These are phyloP conservation scores for Calonectria pteridis DNA, from an alignment of 2,329 filamentous ascomycete species.

Conservation along the genomic window DNA sequence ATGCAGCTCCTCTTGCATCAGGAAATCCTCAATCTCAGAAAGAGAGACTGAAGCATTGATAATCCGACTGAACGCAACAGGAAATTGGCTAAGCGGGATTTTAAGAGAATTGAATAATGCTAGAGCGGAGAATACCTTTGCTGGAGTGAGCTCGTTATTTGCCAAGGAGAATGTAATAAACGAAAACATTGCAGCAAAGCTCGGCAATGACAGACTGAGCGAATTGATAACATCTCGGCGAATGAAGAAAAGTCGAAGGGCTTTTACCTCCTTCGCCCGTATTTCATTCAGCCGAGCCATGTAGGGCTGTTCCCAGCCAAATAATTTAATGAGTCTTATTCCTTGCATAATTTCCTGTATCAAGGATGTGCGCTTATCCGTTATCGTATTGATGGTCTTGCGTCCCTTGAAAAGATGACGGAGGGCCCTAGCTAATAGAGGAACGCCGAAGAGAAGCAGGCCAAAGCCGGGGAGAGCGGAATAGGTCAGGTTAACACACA, in stretches of 20 bases:
- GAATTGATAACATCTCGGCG: slow-evolving; percentile 89
- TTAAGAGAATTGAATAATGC: slow-evolving; percentile 93
- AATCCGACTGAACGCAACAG: slow-evolving; percentile 87
- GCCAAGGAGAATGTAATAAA: slow-evolving; percentile 85
- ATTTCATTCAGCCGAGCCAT: slow-evolving; percentile 80
- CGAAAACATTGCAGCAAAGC: slow-evolving; percentile 94
- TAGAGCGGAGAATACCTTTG: slow-evolving; percentile 89
- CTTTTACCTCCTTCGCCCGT: slow-evolving; percentile 79
- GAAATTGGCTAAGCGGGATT: slow-evolving; percentile 89
- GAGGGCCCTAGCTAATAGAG: slow-evolving; percentile 81
- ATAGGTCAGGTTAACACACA: slow-evolving; percentile 89
- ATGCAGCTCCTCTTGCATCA: slow-evolving; percentile 85
- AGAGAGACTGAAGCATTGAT: slow-evolving; percentile 90
- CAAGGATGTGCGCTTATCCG: slow-evolving; percentile 89
- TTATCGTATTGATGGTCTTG: slow-evolving; percentile 88
- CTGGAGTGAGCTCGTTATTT: slow-evolving; percentile 77
- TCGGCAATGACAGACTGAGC: slow-evolving; percentile 85
- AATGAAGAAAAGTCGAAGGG: slow-evolving; percentile 84
- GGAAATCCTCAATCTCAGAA: slow-evolving; percentile 86
- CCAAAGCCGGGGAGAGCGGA: slow-evolving; percentile 90
- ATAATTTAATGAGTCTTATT: slow-evolving; percentile 95
- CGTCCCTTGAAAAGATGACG: slow-evolving; percentile 80
- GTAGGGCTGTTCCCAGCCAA: slow-evolving; percentile 94
- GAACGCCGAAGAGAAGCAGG: slow-evolving; percentile 81
- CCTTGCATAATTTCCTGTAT: slow-evolving; percentile 93